Conservation (phyloP, 225 moss, liverwort and hornwort genomes). For the Ulota crispa region DNA sequence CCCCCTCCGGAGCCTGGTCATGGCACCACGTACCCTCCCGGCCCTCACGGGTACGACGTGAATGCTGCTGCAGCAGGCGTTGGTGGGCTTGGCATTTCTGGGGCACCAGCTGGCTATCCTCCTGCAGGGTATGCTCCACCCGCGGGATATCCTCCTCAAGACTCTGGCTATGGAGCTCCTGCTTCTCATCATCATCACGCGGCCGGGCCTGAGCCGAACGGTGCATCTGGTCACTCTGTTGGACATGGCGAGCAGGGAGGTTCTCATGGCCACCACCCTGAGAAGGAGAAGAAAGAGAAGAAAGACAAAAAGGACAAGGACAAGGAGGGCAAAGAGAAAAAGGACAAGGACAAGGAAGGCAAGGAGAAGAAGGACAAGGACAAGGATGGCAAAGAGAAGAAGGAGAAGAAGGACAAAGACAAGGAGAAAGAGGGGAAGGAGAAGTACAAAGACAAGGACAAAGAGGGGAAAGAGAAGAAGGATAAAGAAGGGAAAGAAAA, state of each 20-base stretch:
- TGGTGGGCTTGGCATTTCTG: constrained; percentile 40
- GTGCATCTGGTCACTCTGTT: constrained; percentile 34
- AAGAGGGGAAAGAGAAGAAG: constrained; percentile 23
- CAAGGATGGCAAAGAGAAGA: neutral
- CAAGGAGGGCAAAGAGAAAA: constrained; percentile 27
- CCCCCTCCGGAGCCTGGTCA: neutral
- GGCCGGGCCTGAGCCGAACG: constrained; percentile 16
- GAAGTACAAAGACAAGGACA: constrained; percentile 12
- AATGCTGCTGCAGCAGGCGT: constrained; percentile 48
- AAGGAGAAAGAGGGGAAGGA: constrained; percentile 5
- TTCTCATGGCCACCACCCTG: constrained; percentile 34
- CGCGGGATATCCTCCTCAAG: constrained; percentile 38
- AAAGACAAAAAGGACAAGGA: constrained; percentile 20
- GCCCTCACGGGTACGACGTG: constrained; percentile 37
- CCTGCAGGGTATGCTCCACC: constrained; percentile 18
- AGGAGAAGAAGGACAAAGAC: neutral
- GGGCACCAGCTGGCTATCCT: constrained; percentile 19
- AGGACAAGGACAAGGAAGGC: constrained; percentile 19
- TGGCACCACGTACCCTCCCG: constrained; percentile 11
- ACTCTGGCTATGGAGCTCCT: constrained; percentile 25
- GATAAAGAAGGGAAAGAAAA: constrained; percentile 11
- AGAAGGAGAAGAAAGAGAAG: constrained; percentile 22
- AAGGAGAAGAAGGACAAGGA: constrained; percentile 29
- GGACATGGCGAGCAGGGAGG: constrained; percentile 40
- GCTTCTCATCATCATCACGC: constrained; percentile 28